These are phyloP conservation scores for Apiospora malaysiana DNA, from an alignment of 2,329 filamentous ascomycete species.

Conservation along the genomic window DNA sequence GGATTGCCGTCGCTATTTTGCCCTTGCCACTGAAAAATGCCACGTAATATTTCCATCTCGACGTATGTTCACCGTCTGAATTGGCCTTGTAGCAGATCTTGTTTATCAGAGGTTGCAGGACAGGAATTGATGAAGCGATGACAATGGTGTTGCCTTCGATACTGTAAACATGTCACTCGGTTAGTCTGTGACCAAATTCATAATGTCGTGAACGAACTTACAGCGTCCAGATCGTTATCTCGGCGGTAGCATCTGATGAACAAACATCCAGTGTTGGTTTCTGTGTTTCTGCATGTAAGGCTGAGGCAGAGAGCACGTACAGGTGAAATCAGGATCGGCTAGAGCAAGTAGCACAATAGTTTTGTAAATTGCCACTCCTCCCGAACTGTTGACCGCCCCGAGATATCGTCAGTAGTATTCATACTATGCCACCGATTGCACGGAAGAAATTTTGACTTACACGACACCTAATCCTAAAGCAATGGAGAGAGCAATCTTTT, in stretches of 20 bases:
- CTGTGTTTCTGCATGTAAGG: not conserved
- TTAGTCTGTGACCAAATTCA: not conserved
- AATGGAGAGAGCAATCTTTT: not conserved
- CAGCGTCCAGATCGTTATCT: not conserved
- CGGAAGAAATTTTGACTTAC: not conserved
- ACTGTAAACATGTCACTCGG: not conserved
- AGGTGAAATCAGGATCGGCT: not conserved
- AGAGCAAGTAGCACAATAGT: not conserved
- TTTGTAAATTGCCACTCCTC: conserved; percentile 9
- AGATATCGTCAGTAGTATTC: not conserved
- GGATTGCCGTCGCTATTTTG: not conserved
- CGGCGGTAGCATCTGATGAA: not conserved
- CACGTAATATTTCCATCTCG: not conserved
- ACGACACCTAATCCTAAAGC: not conserved
- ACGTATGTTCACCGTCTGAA: too few species aligned
- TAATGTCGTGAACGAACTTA: not conserved
- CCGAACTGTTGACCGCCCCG: not conserved
- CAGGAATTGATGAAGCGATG: conserved; percentile 10
- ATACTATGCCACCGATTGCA: too few species aligned
- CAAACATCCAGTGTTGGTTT: not conserved
- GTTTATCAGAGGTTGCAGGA: not conserved
- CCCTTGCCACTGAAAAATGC: not conserved
- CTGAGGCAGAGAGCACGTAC: not conserved
- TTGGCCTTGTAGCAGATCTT: not conserved
- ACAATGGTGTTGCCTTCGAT: conserved; percentile 17